A percentile compares a stretch with the other conserved stretches of the same genome.
These are phyloP conservation scores for Penicillium expansum DNA, from an alignment of 2,329 filamentous ascomycete genomes.

Conservation along the genomic window DNA sequence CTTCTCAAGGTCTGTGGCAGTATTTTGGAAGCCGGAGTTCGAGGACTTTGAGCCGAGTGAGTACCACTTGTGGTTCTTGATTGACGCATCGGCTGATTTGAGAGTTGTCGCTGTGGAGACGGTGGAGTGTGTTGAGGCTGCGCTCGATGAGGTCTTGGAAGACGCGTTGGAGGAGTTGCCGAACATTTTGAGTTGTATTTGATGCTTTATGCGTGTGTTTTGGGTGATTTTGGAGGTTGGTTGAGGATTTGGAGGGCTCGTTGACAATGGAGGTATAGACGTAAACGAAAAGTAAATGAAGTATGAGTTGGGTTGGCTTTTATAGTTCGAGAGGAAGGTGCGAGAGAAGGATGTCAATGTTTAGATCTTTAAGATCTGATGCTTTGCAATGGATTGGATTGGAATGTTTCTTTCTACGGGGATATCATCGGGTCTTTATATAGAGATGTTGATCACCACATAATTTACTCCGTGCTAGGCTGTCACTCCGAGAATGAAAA, in stretches of 20 bases:
- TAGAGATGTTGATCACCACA: not conserved
- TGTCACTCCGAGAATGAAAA: not conserved
- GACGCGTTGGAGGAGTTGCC: slow-evolving; percentile 12
- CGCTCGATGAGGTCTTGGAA: slow-evolving; percentile 14
- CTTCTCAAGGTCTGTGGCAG: not conserved
- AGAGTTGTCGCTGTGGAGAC: slow-evolving; percentile 28
- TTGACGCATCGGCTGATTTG: slow-evolving; percentile 16
- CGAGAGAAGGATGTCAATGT: not conserved
- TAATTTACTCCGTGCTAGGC: not conserved
- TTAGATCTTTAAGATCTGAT: not conserved
- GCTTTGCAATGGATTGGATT: not conserved
- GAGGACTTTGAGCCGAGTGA: slow-evolving; percentile 14
- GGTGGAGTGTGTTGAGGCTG: slow-evolving; percentile 24
- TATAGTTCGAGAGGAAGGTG: not conserved
- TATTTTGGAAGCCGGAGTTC: not conserved
- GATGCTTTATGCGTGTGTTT: not conserved
- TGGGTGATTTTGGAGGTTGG: not conserved
- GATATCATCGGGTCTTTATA: not conserved
- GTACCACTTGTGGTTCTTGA: slow-evolving; percentile 22
- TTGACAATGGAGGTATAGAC: not conserved
- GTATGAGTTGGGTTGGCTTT: not conserved
- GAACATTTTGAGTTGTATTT: slow-evolving; percentile 11
- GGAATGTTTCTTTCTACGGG: not conserved
- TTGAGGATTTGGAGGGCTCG: not conserved
- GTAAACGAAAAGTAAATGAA: not conserved